A percentile compares a stretch with the other conserved stretches of the same genome.
Evolutionary conservation across 1,139 yeast genomes (phyloP).

Genomic region (Protomyces macrosporus): DNA sequence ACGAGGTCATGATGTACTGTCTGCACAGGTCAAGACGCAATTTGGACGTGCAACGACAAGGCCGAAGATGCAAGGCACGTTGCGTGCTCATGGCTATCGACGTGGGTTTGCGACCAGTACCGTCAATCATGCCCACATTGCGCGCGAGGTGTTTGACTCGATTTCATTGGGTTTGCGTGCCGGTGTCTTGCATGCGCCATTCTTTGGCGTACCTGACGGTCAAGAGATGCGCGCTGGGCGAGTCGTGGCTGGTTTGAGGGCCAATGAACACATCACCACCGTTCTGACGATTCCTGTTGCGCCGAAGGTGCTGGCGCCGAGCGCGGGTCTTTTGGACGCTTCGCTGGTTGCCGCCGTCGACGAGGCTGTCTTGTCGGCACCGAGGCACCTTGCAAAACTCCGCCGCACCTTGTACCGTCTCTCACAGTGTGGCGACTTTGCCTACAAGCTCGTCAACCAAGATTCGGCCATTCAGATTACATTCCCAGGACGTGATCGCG

Average conservation of each 20-base stretch:
- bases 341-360: constrained; percentile 3
- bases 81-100: constrained; percentile 16
- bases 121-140: constrained; percentile 23
- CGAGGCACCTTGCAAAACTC: constrained; percentile 10
- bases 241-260: background rate
- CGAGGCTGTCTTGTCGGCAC: constrained; percentile 1
- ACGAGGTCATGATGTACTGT: background rate
- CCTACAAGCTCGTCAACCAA: background rate
- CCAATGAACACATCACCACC: background rate
- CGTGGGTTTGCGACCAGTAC: constrained; percentile 3
- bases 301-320: constrained; percentile 4
- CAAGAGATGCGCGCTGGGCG: background rate
- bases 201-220: constrained; percentile 1
- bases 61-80: constrained; percentile 4
- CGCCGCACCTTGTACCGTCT: constrained; percentile 7
- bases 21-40: background rate
- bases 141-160: constrained; percentile 12
- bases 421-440: background rate
- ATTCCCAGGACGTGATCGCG: constrained; percentile 7
- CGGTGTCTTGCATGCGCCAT: constrained; percentile 17
- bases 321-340: background rate
- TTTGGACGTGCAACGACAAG: constrained; percentile 11
- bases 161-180: constrained; percentile 19
- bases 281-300: constrained; percentile 2
- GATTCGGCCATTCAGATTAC: background rate